Base-by-base conservation (phyloP, 148 eudicot genomes). In the Persicaria tinctoria region DNA sequence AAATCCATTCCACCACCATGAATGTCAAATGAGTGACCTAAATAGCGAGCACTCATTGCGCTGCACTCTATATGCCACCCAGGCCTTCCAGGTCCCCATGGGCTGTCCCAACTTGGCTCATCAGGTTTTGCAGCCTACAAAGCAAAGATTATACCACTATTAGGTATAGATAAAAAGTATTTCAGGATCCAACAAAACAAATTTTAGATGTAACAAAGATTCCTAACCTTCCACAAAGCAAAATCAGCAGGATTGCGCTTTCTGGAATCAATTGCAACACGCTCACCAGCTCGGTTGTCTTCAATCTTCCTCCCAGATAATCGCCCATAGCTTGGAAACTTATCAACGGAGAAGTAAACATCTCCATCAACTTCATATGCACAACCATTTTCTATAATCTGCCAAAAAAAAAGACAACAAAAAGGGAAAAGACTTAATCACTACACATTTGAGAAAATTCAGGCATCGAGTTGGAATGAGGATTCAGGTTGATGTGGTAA, bases 11-110 rank as follows among this genome's bases (percentile, higher is more conserved):
- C 97, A 79, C 98, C 98, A 75, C 97, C 98, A 84, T 94, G 98
- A 72, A 94, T 88, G 76, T 94, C 97, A 82, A 94, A 94, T 45
- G 85, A 78, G 68, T 66, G 76, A 49, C 90, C 82, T 56, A 94
- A 83, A 79, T 91, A 91, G 27, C 82, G 80, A 64, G 89, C 88
- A 83, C 97, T 94, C 98, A 94, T 94, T 51, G 98, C 97, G 85
- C 96, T 90, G 89, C 98, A 94, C 78, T 94, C 98, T 53, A 94
- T 94, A 82, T 94, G 98, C 96, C 98, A 94, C 74, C 98, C 98
- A 20, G 98, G 98, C 80, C 98, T 94, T 85, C 98, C 98, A 75
- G 81, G 86, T 51, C 98, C 98, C 98, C 98, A 94, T 53, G 90
- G 90, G 78, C 97, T 94, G 23, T 86, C 91, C 97, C 98, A 94